Percentiles rank a stretch among this genome's conserved stretches.
Evolutionary conservation across 257 asterid species (phyloP).

Genomic region (Lycium ferocissimum): DNA sequence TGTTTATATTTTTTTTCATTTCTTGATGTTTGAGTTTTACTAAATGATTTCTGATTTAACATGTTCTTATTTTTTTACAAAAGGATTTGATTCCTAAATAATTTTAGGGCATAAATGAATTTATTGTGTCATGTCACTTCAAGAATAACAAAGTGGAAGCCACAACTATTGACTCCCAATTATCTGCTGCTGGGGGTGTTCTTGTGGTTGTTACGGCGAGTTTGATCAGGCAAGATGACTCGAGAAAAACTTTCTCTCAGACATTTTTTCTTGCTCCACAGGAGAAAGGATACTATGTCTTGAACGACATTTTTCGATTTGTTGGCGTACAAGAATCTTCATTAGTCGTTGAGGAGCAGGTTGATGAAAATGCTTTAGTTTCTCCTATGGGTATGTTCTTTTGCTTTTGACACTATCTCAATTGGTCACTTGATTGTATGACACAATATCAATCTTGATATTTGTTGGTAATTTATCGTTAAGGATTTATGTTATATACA

Average conservation of each 20-base stretch:
- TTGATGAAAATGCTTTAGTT: conserved; percentile 11
- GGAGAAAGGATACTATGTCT: conserved; percentile 53
- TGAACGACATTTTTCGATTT: conserved; percentile 61
- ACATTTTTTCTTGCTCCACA: conserved; percentile 69
- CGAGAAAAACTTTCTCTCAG: conserved; percentile 48
- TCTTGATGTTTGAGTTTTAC: too few relatives aligned
- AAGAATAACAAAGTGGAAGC: conserved; percentile 43
- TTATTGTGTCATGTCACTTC: conserved; percentile 62
- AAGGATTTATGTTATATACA: too few relatives aligned
- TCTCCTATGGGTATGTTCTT: not conserved
- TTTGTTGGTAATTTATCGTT: not conserved
- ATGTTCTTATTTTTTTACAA: too few relatives aligned
- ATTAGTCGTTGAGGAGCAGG: conserved; percentile 26
- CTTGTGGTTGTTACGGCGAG: conserved; percentile 58
- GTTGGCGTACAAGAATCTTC: not conserved
- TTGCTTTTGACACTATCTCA: not conserved
- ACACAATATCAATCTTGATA: too few relatives aligned
- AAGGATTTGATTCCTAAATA: too few relatives aligned
- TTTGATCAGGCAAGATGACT: conserved; percentile 36
- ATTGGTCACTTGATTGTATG: not conserved
- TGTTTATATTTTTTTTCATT: too few relatives aligned
- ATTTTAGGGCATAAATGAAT: conserved; percentile 58
- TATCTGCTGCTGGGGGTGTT: conserved; percentile 53
- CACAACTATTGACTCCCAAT: conserved; percentile 47
- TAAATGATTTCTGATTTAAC: too few relatives aligned